Evolutionary conservation across 2,329 filamentous ascomycete genomes (phyloP), one percentile per base, ranked within the genome.

Genomic region (Fusarium nelsonii): DNA sequence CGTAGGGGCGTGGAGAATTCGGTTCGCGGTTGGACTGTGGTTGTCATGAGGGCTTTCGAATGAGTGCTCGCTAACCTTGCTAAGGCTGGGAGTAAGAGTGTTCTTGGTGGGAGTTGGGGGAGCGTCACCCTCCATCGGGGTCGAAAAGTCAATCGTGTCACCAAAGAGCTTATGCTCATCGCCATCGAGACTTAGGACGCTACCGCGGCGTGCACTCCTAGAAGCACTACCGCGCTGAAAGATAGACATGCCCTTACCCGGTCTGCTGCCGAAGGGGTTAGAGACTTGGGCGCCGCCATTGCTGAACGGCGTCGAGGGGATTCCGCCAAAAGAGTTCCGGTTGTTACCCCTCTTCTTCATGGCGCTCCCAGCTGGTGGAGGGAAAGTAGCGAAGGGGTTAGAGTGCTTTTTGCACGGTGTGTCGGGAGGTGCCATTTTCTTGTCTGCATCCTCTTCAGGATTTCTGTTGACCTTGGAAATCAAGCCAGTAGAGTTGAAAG

Each of bases 31-130:
- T 7, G 84, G 84, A 46, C 73, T 75, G n/a, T 65, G 58, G 15
- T 65, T 72, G 18, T 55, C 58, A 12, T 56, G 58, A 11, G 58
- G 58, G 63, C 82, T 84, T 52, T 85, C 84, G 14, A 82, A 74
- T 9, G 79, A 79, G 37, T 78, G 74, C 58, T 81, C 78, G 62
- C 79, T 79, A 26, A 78, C 72, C 43, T 79, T 77, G 65, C 75
- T 78, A 56, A 81, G 72, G 67, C 79, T 85, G 73, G 79, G 81
- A 40, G 78, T 82, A 57, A 81, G 81, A 62, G 76, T 82, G 70
- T 88, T 88, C 79, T 97, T 98, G 1, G 96, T 98, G 1, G 96
- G 96, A 2, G 96, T 99, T 1, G 95, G 94, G n/a, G 95, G 94
- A 59, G 95, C 84, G 50, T 97, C 94, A 39, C 82, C 84, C 32